A percentile compares a stretch with the other conserved stretches of the same genome.
phyloP scores from a whole-genome alignment of 352 stramenopile genomes.

The Globisporangium canariense region DNA sequence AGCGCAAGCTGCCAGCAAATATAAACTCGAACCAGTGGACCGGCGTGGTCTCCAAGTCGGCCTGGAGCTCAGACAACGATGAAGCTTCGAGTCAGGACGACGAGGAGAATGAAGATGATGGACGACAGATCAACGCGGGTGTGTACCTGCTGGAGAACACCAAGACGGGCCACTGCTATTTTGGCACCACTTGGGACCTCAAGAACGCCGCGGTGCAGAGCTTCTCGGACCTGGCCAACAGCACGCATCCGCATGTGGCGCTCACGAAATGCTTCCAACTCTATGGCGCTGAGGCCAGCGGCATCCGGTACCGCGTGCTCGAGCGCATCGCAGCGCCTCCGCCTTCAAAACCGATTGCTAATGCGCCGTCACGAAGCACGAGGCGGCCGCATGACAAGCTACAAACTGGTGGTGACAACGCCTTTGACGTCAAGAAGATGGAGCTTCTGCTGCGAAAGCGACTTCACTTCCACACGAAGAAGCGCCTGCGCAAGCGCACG shows the following conservation, averaged over 20 bases:
- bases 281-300: constrained; percentile 35
- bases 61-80: constrained; percentile 3
- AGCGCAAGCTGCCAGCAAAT: constrained; percentile 11
- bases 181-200: constrained; percentile 75
- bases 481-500: constrained; percentile 26
- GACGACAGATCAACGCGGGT: constrained; percentile 50
- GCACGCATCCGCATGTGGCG: constrained; percentile 39
- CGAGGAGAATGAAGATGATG: constrained; percentile 12
- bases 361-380: neutral
- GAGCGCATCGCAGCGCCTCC: constrained; percentile 34
- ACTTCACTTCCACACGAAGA: constrained; percentile 32
- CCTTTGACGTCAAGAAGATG: constrained; percentile 56
- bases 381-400: neutral
- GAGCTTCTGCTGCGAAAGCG: constrained; percentile 39
- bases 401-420: neutral
- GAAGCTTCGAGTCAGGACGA: constrained; percentile 6
- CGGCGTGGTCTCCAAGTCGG: constrained; percentile 2
- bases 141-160: constrained; percentile 64
- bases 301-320: constrained; percentile 54
- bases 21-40: constrained; percentile 31
- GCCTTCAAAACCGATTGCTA: constrained; percentile 3
- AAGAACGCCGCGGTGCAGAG: constrained; percentile 47
- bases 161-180: constrained; percentile 57
- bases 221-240: constrained; percentile 42
- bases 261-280: constrained; percentile 40